phyloP scores from a whole-genome alignment of 352 stramenopile species.

The Phytopythium sindhum region DNA sequence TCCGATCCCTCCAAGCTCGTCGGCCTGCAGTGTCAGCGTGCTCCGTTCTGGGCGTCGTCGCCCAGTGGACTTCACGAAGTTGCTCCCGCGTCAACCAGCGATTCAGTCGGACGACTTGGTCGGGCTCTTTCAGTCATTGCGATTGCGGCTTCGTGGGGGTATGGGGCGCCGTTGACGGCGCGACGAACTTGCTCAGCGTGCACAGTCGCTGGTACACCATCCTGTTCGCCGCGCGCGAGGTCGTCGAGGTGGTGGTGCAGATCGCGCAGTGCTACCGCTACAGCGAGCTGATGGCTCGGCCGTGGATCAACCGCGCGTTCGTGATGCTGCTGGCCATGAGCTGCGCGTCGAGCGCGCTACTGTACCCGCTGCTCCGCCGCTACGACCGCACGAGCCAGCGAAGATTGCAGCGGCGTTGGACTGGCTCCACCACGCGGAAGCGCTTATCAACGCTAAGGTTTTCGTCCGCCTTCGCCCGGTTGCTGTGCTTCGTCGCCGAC shows the following conservation, averaged over 20 bases:
- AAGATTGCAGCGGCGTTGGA: not conserved
- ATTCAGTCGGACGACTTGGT: not conserved
- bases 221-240: constrained; percentile 28
- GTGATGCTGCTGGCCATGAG: constrained; percentile 41
- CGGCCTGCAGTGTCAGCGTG: constrained; percentile 1
- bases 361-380: not conserved
- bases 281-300: constrained; percentile 34
- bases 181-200: constrained; percentile 22
- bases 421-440: not conserved
- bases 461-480: constrained; percentile 6
- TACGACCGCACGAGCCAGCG: not conserved
- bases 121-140: not conserved
- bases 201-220: constrained; percentile 28
- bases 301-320: constrained; percentile 49
- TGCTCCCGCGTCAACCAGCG: not conserved
- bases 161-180: not conserved
- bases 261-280: constrained; percentile 37
- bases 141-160: not conserved
- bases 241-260: constrained; percentile 42
- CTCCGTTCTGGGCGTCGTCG: not conserved
- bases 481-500: constrained; percentile 16
- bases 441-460: not conserved
- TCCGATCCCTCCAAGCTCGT: constrained; percentile 13
- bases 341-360: constrained; percentile 19
- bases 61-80: not conserved